Evolutionary conservation across 2,329 filamentous ascomycete genomes (phyloP).

Genomic region (Trichoderma koningii): DNA sequence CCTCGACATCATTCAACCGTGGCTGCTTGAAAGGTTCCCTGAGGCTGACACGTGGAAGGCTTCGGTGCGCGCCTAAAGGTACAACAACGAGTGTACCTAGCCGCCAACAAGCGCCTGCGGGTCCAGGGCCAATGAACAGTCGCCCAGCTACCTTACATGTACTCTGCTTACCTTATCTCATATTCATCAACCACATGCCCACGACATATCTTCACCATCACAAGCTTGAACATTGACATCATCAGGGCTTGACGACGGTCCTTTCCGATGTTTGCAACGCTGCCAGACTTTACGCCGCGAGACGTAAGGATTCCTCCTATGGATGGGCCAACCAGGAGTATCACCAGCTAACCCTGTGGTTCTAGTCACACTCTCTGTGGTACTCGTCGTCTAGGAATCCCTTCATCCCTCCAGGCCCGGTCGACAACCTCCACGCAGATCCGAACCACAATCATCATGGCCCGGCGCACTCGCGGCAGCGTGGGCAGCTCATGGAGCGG

Average conservation of each 20-base stretch:
- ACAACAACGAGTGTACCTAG: background rate
- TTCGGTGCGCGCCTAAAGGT: background rate
- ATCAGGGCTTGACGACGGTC: background rate
- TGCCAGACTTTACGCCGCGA: slow-evolving; percentile 69
- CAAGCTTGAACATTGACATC: slow-evolving; percentile 1
- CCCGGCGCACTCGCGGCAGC: slow-evolving; percentile 41
- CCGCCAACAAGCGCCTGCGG: slow-evolving; percentile 16
- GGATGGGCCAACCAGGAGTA: background rate
- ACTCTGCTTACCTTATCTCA: background rate
- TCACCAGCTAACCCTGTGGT: slow-evolving; percentile 2
- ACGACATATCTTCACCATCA: background rate
- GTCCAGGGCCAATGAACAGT: background rate
- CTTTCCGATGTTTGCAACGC: slow-evolving; percentile 58
- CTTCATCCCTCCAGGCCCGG: slow-evolving; percentile 39
- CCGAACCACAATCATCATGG: slow-evolving; percentile 36
- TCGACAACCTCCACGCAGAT: slow-evolving; percentile 39
- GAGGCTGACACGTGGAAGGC: background rate
- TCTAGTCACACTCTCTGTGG: slow-evolving; percentile 73
- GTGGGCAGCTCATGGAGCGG: slow-evolving; percentile 54
- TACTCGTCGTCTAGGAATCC: slow-evolving; percentile 66
- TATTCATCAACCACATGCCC: slow-evolving; percentile 5
- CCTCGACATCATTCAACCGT: too few species aligned
- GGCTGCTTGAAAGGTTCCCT: too few species aligned
- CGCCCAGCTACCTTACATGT: background rate
- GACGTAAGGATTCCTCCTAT: slow-evolving; percentile 55